Base-by-base conservation (phyloP, 805 yeast species). In the Yarrowia sp. region DNA sequence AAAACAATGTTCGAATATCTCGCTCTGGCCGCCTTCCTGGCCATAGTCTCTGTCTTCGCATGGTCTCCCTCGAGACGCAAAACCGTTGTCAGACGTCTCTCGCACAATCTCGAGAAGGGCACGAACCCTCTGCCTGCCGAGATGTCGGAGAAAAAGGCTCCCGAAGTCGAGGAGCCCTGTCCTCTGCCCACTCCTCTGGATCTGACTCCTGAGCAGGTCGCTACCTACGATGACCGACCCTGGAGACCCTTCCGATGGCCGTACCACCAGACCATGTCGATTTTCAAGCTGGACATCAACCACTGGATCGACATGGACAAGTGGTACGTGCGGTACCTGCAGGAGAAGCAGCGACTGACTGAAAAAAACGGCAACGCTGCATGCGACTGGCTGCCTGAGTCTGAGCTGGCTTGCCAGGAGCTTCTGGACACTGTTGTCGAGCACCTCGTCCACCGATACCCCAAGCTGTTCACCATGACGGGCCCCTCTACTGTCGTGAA, bases 231-330 rank as follows among this genome's bases (percentile, higher is more conserved):
- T 67, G 91, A 85, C 67, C 77, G 91, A 70, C 90, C 91, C 12
- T 86, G 91, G 91, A 77, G 91, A 73, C 90, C 90, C 8, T 86
- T 86, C 74, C 76, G 91, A 68, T 84, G 88, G 85, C 91, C 91
- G 27, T 86, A 86, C 69, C 90, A 86, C 71, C 91, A 86, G 72
- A 86, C 90, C 1, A 86, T 86, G 91, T 81, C 87, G 14, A 85
- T 86, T 53, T 86, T 80, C 75, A 84, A 83, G 69, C 77, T 86
- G n/a, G 88, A 86, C 69, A 76, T 84, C 35, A 85, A 86, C 71
- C 87, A 86, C 73, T 86, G 91, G 91, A 73, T 86, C 66, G 90
- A 86, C 68, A 86, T 86, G 90, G 91, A 86, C 71, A 86, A 85
- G 71, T 86, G 84, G 72, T 86, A 85, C 69, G 77, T 83, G 71